Evolutionary conservation across 169 alveolate genomes (phyloP), one percentile per base, ranked within the genome.

Genomic region (Plasmodium billcollinsi): DNA sequence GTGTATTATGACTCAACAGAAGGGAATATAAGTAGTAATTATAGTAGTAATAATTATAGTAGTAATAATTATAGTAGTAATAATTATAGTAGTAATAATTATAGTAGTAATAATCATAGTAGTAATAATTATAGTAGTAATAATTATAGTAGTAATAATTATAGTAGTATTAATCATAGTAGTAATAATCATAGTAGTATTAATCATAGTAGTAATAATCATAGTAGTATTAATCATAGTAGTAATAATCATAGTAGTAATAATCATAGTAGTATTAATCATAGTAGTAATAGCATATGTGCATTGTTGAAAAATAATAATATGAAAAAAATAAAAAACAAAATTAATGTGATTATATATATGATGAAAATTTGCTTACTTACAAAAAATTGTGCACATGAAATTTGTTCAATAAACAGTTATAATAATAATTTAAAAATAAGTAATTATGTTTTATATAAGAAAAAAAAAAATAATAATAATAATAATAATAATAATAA

Each of bases 401-500:
- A 78, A 9, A 14, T 78, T 20, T 78, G 29, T 70, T 78, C 78
- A 14, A 2, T 78, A 21, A 78, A 59, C 59, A 66, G 89, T 66
- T 18, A 50, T 7, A 78, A 78, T 49, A 78, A 78, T 63, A 69
- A 29, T 21, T 18, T 78, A 8, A 43, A 39, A 21, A 54, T 78
- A 47, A 21, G 20, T 18, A 75, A 67, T 12, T 43, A 4, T 20
- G 0, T 7, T 12, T n/a, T 65, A 62, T 47, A 39, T 20, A 45
- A 67, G 20, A 75, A 75, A 3, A 2, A n/a, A 12, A 75, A 33
- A 6, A 33, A 33, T 5, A 33, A 33, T 33, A n/a, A 15, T 12
- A 52, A 7, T 52, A 52, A 52, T 52, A 14, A 52, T 15, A 52
- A 12, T 14, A 3, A 52, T 3, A 52, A 52, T 14, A 8, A 3